These are phyloP conservation scores for Fraxinus sp. DNA, from an alignment of 305 asterid species.

Conservation along the genomic window DNA sequence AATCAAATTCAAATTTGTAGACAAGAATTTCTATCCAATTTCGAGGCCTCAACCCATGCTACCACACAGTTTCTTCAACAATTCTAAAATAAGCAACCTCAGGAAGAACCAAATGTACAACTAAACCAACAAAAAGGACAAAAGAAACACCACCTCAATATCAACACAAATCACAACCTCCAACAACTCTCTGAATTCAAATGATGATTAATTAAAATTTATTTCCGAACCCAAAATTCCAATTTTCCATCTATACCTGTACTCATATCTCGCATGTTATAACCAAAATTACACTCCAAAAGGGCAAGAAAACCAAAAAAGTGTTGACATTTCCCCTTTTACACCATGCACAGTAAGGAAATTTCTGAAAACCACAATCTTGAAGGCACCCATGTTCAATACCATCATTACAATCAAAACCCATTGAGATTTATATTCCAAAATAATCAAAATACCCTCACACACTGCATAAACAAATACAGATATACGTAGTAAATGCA, in stretches of 20 bases:
- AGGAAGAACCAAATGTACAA: neutral
- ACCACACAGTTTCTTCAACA: neutral
- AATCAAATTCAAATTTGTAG: neutral
- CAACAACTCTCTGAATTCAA: neutral
- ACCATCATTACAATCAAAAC: constrained; percentile 10
- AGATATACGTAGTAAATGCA: neutral
- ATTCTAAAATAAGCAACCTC: neutral
- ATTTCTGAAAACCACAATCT: constrained; percentile 17
- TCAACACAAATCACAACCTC: constrained; percentile 16
- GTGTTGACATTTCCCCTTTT: neutral
- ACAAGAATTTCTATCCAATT: neutral
- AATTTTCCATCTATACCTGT: neutral
- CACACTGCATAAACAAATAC: constrained; percentile 21
- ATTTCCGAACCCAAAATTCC: neutral
- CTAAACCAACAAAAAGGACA: neutral
- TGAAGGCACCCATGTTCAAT: constrained; percentile 1
- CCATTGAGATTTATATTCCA: constrained; percentile 6
- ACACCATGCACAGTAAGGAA: neutral
- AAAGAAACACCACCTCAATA: constrained; percentile 2
- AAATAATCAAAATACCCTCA: neutral
- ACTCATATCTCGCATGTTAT: neutral
- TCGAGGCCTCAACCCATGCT: neutral
- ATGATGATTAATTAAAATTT: neutral
- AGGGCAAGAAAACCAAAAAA: constrained; percentile 7
- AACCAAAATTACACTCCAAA: constrained; percentile 9